Percentiles rank a stretch among this genome's conserved stretches.
Conservation (phyloP, 352 stramenopile species). For the Peronospora farinosa region DNA sequence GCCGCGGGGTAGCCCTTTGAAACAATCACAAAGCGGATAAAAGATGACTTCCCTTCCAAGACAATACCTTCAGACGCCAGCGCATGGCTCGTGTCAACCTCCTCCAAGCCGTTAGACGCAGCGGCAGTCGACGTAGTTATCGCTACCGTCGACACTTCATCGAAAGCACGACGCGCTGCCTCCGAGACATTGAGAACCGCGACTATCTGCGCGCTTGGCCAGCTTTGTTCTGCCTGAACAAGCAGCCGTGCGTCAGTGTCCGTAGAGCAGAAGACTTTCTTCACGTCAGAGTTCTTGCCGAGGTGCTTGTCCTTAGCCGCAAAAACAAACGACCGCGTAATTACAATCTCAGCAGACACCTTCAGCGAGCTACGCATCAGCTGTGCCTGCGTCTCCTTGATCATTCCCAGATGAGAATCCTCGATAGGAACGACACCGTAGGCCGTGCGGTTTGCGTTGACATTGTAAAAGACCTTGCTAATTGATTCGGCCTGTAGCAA, state of each 20-base stretch:
- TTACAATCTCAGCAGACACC: slow-evolving; percentile 66
- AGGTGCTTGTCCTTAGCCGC: slow-evolving; percentile 44
- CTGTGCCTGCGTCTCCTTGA: slow-evolving; percentile 81
- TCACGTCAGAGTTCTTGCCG: slow-evolving; percentile 44
- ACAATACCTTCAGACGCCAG: slow-evolving; percentile 41
- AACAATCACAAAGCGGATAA: slow-evolving; percentile 72
- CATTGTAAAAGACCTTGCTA: slow-evolving; percentile 71
- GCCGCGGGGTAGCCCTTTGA: slow-evolving; percentile 55
- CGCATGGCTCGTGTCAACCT: slow-evolving; percentile 47
- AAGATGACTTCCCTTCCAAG: slow-evolving; percentile 32
- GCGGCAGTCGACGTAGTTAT: slow-evolving; percentile 53
- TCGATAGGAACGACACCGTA: slow-evolving; percentile 86
- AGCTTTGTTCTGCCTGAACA: slow-evolving; percentile 59
- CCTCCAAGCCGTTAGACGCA: slow-evolving; percentile 30
- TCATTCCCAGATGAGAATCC: slow-evolving; percentile 76
- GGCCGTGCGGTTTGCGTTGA: slow-evolving; percentile 72
- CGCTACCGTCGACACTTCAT: slow-evolving; percentile 38
- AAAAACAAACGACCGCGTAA: slow-evolving; percentile 67
- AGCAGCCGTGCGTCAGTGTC: slow-evolving; percentile 51
- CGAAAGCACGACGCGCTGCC: slow-evolving; percentile 36
- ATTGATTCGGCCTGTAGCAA: slow-evolving; percentile 56
- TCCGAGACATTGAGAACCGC: slow-evolving; percentile 59
- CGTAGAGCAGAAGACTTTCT: slow-evolving; percentile 49
- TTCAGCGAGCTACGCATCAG: slow-evolving; percentile 69
- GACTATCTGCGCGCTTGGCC: slow-evolving; percentile 65